Conservation (phyloP, 208 protist species). For the Trypanosoma theileri region DNA sequence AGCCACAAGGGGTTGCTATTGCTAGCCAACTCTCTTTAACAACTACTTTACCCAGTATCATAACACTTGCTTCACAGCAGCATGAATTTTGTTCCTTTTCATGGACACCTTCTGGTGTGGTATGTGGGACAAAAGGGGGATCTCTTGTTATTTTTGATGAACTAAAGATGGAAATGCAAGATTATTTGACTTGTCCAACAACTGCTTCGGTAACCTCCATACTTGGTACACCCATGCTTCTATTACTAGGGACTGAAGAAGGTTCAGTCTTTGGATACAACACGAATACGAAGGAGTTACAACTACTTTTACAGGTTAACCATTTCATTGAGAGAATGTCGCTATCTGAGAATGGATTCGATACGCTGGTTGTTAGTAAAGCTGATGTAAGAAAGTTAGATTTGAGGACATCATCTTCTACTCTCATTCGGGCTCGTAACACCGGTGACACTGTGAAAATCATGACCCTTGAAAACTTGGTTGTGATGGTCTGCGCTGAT, state of each 20-base stretch:
- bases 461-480: slow-evolving; percentile 4
- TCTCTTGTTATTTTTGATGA: slow-evolving; percentile 26
- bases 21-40: slow-evolving; percentile 14
- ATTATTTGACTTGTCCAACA: slow-evolving; percentile 22
- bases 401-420: background rate
- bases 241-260: slow-evolving; percentile 22
- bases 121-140: slow-evolving; percentile 23
- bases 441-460: slow-evolving; percentile 23
- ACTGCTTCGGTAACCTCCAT: slow-evolving; percentile 9
- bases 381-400: slow-evolving; percentile 19
- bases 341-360: slow-evolving; percentile 12
- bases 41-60: slow-evolving; percentile 9
- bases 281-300: slow-evolving; percentile 9
- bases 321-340: slow-evolving; percentile 18
- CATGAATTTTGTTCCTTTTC: slow-evolving; percentile 22
- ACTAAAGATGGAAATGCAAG: slow-evolving; percentile 21
- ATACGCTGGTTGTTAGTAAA: slow-evolving; percentile 19
- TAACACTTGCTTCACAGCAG: slow-evolving; percentile 8
- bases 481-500: slow-evolving; percentile 15
- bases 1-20: slow-evolving; percentile 25
- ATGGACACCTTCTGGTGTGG: slow-evolving; percentile 19
- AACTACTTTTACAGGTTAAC: slow-evolving; percentile 9
- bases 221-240: background rate
- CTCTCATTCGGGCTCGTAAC: slow-evolving; percentile 5
- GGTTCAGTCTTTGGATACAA: slow-evolving; percentile 29